phyloP scores from a whole-genome alignment of 768 basidiomycete species.

The Podaxis carcinomalis region DNA sequence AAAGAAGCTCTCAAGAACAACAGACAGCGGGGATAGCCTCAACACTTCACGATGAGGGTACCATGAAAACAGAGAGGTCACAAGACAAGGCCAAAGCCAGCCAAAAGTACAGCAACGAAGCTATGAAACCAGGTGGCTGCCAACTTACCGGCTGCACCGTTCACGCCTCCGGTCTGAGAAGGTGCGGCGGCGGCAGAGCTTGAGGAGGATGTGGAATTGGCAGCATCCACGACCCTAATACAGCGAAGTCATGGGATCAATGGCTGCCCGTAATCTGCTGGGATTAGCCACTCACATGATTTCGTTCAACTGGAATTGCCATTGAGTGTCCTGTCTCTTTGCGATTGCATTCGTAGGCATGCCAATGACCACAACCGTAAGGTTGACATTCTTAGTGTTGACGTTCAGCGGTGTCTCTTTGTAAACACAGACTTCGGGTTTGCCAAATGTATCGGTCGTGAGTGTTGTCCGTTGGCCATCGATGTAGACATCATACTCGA shows the following conservation, averaged over 20 bases:
- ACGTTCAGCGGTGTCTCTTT: background rate
- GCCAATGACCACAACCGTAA: constrained; percentile 9
- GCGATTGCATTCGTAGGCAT: background rate
- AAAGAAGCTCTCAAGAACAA: no score
- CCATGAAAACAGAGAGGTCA: background rate
- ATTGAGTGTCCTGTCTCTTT: background rate
- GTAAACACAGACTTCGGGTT: background rate
- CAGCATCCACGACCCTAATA: background rate
- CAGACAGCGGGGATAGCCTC: background rate
- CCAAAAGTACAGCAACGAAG: background rate
- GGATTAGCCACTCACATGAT: background rate
- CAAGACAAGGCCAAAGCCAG: background rate
- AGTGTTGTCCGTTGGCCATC: background rate
- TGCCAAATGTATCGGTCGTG: background rate
- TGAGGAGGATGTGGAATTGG: background rate
- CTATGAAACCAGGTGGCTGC: background rate
- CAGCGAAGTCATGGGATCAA: background rate
- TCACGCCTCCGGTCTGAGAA: background rate
- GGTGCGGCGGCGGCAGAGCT: background rate
- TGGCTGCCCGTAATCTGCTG: background rate
- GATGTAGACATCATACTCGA: constrained; percentile 3
- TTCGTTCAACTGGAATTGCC: constrained; percentile 8
- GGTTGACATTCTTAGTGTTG: background rate
- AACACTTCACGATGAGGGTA: background rate
- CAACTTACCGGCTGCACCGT: background rate